Percentiles rank a stretch among this genome's conserved stretches.
Evolutionary conservation across 768 basidiomycete genomes (phyloP).

Genomic region (Lentinus tigrinus): DNA sequence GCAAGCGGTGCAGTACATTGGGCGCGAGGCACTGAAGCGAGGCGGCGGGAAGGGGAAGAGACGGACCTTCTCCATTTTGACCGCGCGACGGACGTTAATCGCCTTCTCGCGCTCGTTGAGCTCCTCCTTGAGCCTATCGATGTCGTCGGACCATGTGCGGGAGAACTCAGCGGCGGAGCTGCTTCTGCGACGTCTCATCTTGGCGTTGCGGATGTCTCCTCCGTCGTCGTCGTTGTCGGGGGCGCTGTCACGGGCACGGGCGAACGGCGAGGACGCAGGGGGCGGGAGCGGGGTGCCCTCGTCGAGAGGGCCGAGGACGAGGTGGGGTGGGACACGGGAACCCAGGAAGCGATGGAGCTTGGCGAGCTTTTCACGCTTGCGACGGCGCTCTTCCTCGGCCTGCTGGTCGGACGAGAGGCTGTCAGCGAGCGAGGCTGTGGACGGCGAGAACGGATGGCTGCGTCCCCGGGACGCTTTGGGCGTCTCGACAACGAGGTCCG

Average conservation of each 20-base stretch:
- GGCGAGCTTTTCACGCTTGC: constrained; percentile 74
- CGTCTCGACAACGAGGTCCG: constrained; percentile 31
- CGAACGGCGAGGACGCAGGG: constrained; percentile 9
- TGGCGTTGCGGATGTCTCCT: constrained; percentile 30
- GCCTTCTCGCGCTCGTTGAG: constrained; percentile 74
- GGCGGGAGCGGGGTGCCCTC: constrained; percentile 33
- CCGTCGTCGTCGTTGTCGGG: constrained; percentile 30
- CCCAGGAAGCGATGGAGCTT: constrained; percentile 85
- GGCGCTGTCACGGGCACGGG: constrained; percentile 2
- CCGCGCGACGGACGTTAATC: constrained; percentile 73
- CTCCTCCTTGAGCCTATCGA: constrained; percentile 68
- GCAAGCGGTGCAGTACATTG: constrained; percentile 4
- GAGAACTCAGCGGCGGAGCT: constrained; percentile 50
- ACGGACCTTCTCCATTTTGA: constrained; percentile 85
- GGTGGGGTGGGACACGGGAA: constrained; percentile 70
- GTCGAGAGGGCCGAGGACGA: constrained; percentile 54
- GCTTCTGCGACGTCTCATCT: constrained; percentile 52
- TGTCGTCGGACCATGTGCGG: constrained; percentile 49
- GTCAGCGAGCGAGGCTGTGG: constrained; percentile 48
- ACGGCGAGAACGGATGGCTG: constrained; percentile 32
- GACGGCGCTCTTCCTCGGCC: constrained; percentile 60
- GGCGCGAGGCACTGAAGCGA: not conserved
- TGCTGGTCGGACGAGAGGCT: constrained; percentile 46
- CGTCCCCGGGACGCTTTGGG: constrained; percentile 24
- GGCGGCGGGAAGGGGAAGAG: not conserved